Evolutionary conservation across 495 filamentous ascomycete species (phyloP).

Genomic region (Usnea hakonensis): DNA sequence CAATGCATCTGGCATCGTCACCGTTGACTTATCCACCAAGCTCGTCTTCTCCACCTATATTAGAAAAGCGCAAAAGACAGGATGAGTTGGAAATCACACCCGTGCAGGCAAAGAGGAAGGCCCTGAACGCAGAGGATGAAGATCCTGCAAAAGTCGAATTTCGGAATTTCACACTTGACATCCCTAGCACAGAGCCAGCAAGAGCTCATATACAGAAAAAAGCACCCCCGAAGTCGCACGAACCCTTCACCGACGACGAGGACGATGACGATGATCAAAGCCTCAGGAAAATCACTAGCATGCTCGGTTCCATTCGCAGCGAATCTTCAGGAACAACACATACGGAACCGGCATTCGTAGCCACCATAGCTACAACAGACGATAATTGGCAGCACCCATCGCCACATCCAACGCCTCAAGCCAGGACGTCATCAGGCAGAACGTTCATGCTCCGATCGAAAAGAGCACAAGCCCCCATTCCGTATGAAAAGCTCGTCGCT

Average conservation of each 20-base stretch:
- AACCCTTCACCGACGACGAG: constrained; percentile 40
- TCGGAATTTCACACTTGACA: not conserved
- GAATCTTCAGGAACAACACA: not conserved
- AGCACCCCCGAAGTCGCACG: constrained; percentile 33
- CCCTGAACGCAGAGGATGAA: not conserved
- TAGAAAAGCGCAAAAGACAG: constrained; percentile 36
- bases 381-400: constrained; percentile 19
- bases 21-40: constrained; percentile 50
- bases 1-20: constrained; percentile 58
- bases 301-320: not conserved
- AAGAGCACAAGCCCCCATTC: constrained; percentile 37
- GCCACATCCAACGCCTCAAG: constrained; percentile 28
- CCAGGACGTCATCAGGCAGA: constrained; percentile 62
- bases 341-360: not conserved
- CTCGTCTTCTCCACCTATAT: constrained; percentile 38
- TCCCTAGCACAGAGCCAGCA: not conserved
- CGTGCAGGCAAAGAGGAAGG: constrained; percentile 27
- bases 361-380: not conserved
- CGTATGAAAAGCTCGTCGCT: constrained; percentile 64
- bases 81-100: constrained; percentile 32
- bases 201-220: not conserved
- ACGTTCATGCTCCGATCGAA: constrained; percentile 48
- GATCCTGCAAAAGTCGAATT: not conserved
- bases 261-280: constrained; percentile 26
- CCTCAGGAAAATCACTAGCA: not conserved